Evolutionary conservation across 441 rosid species (phyloP).

Genomic region (Jatropha podagrica): DNA sequence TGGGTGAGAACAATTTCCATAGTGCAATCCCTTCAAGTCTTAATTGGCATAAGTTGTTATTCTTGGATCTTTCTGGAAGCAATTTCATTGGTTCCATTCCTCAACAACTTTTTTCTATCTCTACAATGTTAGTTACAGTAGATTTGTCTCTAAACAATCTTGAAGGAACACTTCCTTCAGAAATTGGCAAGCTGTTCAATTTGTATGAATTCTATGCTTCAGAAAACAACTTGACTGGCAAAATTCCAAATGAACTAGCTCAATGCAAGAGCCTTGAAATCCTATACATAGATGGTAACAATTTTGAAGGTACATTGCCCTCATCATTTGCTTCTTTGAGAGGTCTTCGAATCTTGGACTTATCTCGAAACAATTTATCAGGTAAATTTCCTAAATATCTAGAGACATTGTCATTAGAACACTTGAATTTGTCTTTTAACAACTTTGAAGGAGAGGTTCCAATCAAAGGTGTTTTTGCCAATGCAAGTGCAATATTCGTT

Average conservation of each 20-base stretch:
- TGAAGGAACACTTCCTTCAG: slow-evolving; percentile 5
- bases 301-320: slow-evolving; percentile 16
- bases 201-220: background rate
- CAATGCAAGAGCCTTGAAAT: background rate
- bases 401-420: background rate
- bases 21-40: slow-evolving; percentile 12
- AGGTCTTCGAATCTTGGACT: slow-evolving; percentile 21
- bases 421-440: slow-evolving; percentile 18
- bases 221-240: slow-evolving; percentile 8
- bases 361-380: slow-evolving; percentile 25
- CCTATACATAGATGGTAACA: slow-evolving; percentile 18
- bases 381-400: slow-evolving; percentile 22
- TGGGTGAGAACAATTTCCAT: background rate
- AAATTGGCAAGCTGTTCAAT: background rate
- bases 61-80: slow-evolving; percentile 4
- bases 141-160: slow-evolving; percentile 4
- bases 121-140: background rate
- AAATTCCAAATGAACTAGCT: background rate
- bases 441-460: slow-evolving; percentile 17
- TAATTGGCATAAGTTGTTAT: background rate
- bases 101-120: background rate
- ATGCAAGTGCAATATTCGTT: background rate
- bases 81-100: slow-evolving; percentile 5
- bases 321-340: slow-evolving; percentile 8
- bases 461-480: background rate